phyloP scores from a whole-genome alignment of 176 grass and related monocot species.

The Otatea glauca region DNA sequence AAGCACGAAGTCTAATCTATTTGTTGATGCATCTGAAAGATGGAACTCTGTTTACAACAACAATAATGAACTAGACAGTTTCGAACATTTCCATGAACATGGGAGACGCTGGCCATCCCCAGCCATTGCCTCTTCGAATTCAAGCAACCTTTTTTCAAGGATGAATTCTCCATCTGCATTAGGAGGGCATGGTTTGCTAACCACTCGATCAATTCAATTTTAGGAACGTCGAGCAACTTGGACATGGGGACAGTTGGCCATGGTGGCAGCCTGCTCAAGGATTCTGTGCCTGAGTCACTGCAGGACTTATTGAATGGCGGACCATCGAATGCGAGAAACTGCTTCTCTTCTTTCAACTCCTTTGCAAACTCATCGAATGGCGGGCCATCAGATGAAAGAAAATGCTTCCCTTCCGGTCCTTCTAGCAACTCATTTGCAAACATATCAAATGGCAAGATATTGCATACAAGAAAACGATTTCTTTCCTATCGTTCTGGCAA shows the following conservation, averaged over 20 bases:
- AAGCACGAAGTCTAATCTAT: background rate
- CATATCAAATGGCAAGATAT: background rate
- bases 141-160: constrained; percentile 13
- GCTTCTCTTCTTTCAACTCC: background rate
- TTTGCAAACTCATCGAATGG: background rate
- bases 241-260: constrained; percentile 7
- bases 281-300: background rate
- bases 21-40: constrained; percentile 9
- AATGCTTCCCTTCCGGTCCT: background rate
- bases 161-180: constrained; percentile 27
- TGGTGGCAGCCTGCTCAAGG: background rate
- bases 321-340: background rate
- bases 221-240: constrained; percentile 12
- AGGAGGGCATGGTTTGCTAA: constrained; percentile 18
- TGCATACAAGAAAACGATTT: background rate
- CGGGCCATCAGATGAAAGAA: background rate
- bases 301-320: background rate
- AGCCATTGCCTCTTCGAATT: background rate
- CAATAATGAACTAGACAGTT: constrained; percentile 24
- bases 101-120: constrained; percentile 29
- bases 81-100: constrained; percentile 27
- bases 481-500: background rate
- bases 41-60: constrained; percentile 28
- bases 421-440: constrained; percentile 16
- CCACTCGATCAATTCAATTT: constrained; percentile 20